Conservation (phyloP, 352 stramenopile genomes). For the Phytophthora citrophthora region DNA sequence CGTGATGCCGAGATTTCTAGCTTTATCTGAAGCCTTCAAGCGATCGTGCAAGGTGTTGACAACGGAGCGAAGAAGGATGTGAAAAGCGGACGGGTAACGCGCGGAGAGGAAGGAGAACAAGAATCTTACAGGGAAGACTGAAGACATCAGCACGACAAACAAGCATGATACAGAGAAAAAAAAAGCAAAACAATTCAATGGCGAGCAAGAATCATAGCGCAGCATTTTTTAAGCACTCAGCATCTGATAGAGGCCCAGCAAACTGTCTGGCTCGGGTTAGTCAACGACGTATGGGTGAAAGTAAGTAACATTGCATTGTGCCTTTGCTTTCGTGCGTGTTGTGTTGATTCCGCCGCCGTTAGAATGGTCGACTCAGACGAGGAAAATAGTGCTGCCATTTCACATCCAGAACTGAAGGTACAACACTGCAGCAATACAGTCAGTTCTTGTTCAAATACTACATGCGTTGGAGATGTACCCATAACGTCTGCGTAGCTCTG, state of each 20-base stretch:
- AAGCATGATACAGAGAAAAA: conserved; percentile 36
- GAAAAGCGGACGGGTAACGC: conserved; percentile 15
- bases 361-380: conserved; percentile 22
- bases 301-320: conserved; percentile 43
- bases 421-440: conserved; percentile 36
- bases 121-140: conserved; percentile 44
- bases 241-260: too few species aligned
- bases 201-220: conserved; percentile 33
- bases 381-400: conserved; percentile 69
- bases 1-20: conserved; percentile 19
- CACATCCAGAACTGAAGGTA: conserved; percentile 54
- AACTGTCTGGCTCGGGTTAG: conserved; percentile 20
- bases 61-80: conserved; percentile 16
- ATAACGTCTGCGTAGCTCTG: conserved; percentile 62
- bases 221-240: conserved; percentile 39
- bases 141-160: conserved; percentile 43
- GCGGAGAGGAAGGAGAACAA: conserved; percentile 33
- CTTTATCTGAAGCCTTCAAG: conserved; percentile 1
- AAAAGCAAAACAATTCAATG: conserved; percentile 30
- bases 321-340: conserved; percentile 32
- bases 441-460: background rate
- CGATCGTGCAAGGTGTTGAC: conserved; percentile 32
- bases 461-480: conserved; percentile 37
- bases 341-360: conserved; percentile 11
- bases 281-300: conserved; percentile 29